These are phyloP conservation scores for Ganoderma multipileum DNA, from an alignment of 1,284 basidiomycete genomes.

Conservation along the genomic window DNA sequence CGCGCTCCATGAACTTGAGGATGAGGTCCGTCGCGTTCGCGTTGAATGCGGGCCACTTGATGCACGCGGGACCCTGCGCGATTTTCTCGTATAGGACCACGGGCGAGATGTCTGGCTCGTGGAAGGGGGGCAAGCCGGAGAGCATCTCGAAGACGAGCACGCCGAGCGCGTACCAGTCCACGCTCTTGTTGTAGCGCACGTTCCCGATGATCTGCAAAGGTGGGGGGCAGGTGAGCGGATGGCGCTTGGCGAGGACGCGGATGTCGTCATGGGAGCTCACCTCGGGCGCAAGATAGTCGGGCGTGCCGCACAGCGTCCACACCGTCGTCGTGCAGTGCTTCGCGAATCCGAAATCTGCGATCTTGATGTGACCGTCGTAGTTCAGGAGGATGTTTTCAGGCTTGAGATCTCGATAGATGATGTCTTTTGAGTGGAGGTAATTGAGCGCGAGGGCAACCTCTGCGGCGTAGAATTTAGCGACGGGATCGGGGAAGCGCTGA, in stretches of 20 bases:
- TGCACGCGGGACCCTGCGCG: conserved; percentile 73
- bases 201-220: conserved; percentile 78
- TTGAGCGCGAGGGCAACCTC: conserved; percentile 96
- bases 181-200: conserved; percentile 95
- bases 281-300: conserved; percentile 95
- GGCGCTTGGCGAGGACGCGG: background rate
- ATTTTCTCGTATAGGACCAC: conserved; percentile 84
- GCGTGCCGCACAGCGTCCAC: conserved; percentile 98
- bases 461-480: conserved; percentile 98
- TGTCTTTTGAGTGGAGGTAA: conserved; percentile 89
- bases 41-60: conserved; percentile 94
- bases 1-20: conserved; percentile 88
- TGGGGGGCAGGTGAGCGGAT: background rate
- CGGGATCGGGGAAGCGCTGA: conserved; percentile 96
- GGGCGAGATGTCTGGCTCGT: conserved; percentile 70
- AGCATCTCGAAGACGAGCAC: conserved; percentile 99
- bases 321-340: conserved; percentile 91
- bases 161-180: conserved; percentile 99
- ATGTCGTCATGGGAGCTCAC: conserved; percentile 44
- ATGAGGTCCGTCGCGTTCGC: conserved; percentile 88
- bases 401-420: conserved; percentile 98
- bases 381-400: conserved; percentile 97
- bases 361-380: conserved; percentile 96
- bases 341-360: conserved; percentile 98
- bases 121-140: conserved; percentile 83